Conservation (phyloP, 768 basidiomycete genomes). For the Agaricus subrufescens region DNA sequence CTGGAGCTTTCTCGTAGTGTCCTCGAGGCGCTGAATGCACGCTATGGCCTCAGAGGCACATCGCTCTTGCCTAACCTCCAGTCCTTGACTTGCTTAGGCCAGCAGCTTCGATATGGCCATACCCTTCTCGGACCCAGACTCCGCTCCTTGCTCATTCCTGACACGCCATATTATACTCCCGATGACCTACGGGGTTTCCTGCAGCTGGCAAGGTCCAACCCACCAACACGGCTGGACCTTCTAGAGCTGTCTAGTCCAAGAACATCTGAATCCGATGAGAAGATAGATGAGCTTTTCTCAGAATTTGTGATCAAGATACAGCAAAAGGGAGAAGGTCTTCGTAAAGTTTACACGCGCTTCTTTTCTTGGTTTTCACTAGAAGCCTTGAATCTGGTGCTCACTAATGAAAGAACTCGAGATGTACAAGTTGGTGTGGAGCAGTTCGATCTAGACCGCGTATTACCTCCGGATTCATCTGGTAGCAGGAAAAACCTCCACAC, state of each 20-base stretch:
- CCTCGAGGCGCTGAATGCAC: not conserved
- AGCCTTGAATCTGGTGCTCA: not conserved
- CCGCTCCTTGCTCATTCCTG: not conserved
- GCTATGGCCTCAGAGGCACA: not conserved
- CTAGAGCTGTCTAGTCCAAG: not conserved
- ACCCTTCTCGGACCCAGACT: not conserved
- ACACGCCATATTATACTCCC: not conserved
- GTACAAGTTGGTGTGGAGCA: not conserved
- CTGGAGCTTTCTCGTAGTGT: not conserved
- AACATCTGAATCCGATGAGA: not conserved
- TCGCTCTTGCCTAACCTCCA: not conserved
- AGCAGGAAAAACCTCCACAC: not conserved
- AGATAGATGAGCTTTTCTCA: not conserved
- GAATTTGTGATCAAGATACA: not conserved
- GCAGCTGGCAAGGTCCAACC: not conserved
- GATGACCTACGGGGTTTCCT: not conserved
- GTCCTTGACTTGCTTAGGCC: not conserved
- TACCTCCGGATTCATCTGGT: not conserved
- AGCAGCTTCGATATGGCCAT: not conserved
- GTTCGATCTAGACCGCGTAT: not conserved
- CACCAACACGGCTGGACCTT: not conserved
- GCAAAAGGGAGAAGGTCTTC: not conserved
- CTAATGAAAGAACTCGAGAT: not conserved
- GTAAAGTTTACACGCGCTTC: not conserved
- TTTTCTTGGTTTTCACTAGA: not conserved